Evolutionary conservation across 805 yeast species (phyloP).

Genomic region (Spathaspora hagerdaliae): DNA sequence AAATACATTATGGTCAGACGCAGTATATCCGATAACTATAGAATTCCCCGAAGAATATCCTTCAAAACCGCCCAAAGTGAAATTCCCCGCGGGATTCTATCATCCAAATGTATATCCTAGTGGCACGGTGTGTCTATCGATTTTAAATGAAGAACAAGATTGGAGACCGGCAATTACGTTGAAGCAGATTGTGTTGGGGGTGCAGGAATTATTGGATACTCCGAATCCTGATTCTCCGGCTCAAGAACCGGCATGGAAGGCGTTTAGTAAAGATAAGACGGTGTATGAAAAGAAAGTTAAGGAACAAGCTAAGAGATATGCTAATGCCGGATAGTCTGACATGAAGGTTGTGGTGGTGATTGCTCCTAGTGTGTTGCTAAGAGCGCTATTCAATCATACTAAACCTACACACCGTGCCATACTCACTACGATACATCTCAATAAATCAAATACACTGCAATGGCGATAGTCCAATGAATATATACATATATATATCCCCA

Average conservation of each 20-base stretch:
- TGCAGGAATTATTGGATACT: conserved; percentile 82
- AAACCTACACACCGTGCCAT: too few species aligned
- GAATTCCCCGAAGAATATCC: conserved; percentile 90
- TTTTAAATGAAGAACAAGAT: conserved; percentile 90
- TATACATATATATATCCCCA: too few species aligned
- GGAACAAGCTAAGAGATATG: conserved; percentile 76
- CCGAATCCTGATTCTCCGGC: conserved; percentile 98
- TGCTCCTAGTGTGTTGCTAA: neutral
- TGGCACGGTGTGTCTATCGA: conserved; percentile 92
- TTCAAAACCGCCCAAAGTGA: conserved; percentile 92
- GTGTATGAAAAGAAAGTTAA: conserved; percentile 72
- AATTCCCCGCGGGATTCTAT: conserved; percentile 84
- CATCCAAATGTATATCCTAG: conserved; percentile 98
- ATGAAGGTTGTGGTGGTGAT: neutral
- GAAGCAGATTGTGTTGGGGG: conserved; percentile 84
- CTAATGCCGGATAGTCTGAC: conserved; percentile 14
- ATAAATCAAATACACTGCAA: too few species aligned
- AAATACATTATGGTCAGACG: conserved; percentile 84
- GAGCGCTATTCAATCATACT: too few species aligned
- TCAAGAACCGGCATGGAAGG: conserved; percentile 94
- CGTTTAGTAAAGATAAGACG: conserved; percentile 64
- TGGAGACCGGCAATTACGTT: conserved; percentile 97
- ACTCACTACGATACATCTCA: too few species aligned
- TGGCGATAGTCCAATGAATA: too few species aligned
- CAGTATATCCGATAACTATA: conserved; percentile 80